Evolutionary conservation across 73 alveolate genomes (phyloP).

Genomic region (Symbiodinium natans): DNA sequence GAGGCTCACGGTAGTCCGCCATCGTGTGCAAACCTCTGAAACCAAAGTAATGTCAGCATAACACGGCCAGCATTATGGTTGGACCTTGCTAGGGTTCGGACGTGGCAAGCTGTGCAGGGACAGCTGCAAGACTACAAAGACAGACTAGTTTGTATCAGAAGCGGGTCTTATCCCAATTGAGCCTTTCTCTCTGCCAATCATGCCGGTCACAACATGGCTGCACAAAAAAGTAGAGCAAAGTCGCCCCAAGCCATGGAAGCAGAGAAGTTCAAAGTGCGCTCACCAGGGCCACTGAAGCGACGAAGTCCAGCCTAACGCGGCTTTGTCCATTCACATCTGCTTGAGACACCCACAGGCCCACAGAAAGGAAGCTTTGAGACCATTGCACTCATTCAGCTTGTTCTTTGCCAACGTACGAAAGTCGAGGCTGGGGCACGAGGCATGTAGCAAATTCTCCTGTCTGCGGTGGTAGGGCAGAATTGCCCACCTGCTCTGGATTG

Average conservation of each 20-base stretch:
- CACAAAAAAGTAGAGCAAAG: neutral
- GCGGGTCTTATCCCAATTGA: constrained; percentile 5
- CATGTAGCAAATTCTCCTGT: constrained; percentile 61
- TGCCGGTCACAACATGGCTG: too few species aligned
- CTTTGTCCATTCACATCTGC: neutral
- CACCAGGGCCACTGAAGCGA: constrained; percentile 69
- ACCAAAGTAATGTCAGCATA: neutral
- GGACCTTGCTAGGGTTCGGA: neutral
- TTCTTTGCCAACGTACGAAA: neutral
- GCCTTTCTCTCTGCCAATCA: neutral
- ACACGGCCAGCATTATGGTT: neutral
- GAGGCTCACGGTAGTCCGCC: constrained; percentile 80
- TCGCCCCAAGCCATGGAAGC: neutral
- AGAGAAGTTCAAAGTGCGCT: neutral
- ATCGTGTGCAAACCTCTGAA: neutral
- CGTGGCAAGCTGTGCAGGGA: constrained; percentile 25
- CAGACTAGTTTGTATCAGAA: constrained; percentile 28
- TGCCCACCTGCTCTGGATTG: constrained; percentile 46
- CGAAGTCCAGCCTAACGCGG: constrained; percentile 42
- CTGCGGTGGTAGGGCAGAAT: constrained; percentile 90
- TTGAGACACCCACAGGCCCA: neutral
- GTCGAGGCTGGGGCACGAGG: neutral
- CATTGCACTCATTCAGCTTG: neutral
- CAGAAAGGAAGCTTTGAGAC: neutral
- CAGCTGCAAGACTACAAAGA: neutral